Evolutionary conservation across 257 asterid species (phyloP).

Genomic region (Marsdenia floribunda): DNA sequence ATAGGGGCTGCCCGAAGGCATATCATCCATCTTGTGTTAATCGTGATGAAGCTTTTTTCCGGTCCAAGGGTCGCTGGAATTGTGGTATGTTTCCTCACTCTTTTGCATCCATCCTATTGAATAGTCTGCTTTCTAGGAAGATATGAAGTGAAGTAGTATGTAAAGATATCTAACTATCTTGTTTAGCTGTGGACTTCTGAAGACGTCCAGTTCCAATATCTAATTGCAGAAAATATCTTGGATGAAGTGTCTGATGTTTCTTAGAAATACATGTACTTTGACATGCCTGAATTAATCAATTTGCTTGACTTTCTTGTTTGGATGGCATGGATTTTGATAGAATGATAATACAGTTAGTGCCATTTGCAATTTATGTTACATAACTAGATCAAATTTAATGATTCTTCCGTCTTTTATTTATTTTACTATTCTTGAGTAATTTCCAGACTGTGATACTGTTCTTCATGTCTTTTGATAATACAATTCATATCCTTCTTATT

Average conservation of each 20-base stretch:
- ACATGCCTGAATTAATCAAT: background rate
- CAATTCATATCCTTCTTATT: background rate
- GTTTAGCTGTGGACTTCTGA: background rate
- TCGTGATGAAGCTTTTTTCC: conserved; percentile 87
- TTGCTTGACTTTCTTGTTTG: background rate
- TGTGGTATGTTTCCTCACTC: conserved; percentile 56
- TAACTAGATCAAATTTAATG: background rate
- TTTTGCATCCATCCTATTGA: background rate
- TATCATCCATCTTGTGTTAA: conserved; percentile 93
- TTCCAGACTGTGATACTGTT: background rate
- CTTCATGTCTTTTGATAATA: background rate
- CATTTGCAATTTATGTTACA: background rate
- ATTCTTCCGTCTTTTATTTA: background rate
- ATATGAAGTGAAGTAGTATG: background rate
- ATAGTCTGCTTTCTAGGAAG: background rate
- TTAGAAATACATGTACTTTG: background rate
- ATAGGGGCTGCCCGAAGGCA: conserved; percentile 95
- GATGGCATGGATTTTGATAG: background rate
- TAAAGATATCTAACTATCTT: background rate
- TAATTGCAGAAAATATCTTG: background rate
- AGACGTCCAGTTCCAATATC: background rate
- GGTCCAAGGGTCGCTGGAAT: conserved; percentile 90
- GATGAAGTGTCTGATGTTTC: background rate
- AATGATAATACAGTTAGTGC: background rate
- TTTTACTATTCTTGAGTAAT: background rate